Evolutionary conservation across 371 early-diverging fungal genomes (phyloP), one percentile per base, ranked within the genome.

Genomic region (Neoconidiobolus thromboides): DNA sequence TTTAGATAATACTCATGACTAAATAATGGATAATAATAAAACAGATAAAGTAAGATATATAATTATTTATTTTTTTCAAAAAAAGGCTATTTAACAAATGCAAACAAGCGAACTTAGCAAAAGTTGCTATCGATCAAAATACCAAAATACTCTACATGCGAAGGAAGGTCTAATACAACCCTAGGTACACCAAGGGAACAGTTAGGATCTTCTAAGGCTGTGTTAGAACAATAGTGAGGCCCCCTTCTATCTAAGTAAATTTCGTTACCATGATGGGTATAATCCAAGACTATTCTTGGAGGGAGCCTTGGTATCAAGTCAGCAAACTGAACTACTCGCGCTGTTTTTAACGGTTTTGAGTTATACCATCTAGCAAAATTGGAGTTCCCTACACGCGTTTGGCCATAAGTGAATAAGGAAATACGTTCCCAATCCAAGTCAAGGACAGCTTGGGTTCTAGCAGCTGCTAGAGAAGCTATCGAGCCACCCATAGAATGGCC

Each of bases 401-500:
- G 46, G 44, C 53, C 61, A 46, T 53, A 61, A 26, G 61, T 61
- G 39, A 43, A 15, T 5, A 61, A 10, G 38, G 26, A 40, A 7
- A 61, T 53, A 0, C 41, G 7, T 3, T 15, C 7, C 43, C 48
- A 48, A 36, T n/a, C n/a, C 1, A 61, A 26, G 4, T n/a, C 15
- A 2, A 37, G 26, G 44, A 4, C 43, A 5, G 9, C 7, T 9
- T 44, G 5, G 12, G 54, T 41, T 5, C 37, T 3, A 4, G 10
- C 3, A n/a, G 43, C 61, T 3, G 46, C 37, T 2, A 61, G 39
- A 39, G 43, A 6, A 5, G 54, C 61, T 36, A 53, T 44, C 1
- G 61, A 41, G 14, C 61, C 61, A 10, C 61, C 61, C 4, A 53
- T 12, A 7, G 38, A 44, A 47, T 61, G 52, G 3, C 61, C 54